Percentiles rank a stretch among this genome's conserved stretches.
These are phyloP conservation scores for Diospyros lotus DNA, from an alignment of 148 eudicot species.

Conservation along the genomic window DNA sequence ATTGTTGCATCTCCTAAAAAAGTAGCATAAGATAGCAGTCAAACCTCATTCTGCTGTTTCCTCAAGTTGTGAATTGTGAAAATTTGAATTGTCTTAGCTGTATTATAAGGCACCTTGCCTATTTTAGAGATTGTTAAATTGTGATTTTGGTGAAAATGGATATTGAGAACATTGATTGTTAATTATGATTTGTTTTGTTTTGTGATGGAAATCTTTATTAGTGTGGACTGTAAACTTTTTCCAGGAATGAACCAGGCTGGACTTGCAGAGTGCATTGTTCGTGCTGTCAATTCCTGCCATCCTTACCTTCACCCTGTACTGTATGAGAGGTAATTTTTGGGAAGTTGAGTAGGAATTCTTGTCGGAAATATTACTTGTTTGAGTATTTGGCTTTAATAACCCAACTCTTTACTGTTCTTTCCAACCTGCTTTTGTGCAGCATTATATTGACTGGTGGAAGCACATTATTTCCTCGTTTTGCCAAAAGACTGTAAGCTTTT, in stretches of 20 bases:
- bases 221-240: background rate
- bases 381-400: background rate
- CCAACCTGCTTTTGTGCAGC: conserved; percentile 39
- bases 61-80: conserved; percentile 11
- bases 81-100: background rate
- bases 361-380: background rate
- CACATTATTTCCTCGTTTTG: conserved; percentile 85
- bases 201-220: background rate
- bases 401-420: background rate
- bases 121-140: background rate
- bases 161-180: background rate
- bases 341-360: background rate
- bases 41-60: background rate
- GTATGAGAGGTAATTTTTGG: conserved; percentile 65
- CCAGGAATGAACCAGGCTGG: conserved; percentile 74
- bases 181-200: background rate
- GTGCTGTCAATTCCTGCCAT: conserved; percentile 85
- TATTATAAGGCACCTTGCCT: background rate
- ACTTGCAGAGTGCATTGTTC: conserved; percentile 91
- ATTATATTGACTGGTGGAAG: conserved; percentile 96
- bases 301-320: conserved; percentile 91
- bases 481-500: conserved; percentile 86
- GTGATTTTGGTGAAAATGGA: background rate
- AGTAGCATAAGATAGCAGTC: background rate
- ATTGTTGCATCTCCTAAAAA: too few relatives aligned